These are phyloP conservation scores for Metschnikowia cerradonensis DNA, from an alignment of 805 yeast species.

Conservation along the genomic window DNA sequence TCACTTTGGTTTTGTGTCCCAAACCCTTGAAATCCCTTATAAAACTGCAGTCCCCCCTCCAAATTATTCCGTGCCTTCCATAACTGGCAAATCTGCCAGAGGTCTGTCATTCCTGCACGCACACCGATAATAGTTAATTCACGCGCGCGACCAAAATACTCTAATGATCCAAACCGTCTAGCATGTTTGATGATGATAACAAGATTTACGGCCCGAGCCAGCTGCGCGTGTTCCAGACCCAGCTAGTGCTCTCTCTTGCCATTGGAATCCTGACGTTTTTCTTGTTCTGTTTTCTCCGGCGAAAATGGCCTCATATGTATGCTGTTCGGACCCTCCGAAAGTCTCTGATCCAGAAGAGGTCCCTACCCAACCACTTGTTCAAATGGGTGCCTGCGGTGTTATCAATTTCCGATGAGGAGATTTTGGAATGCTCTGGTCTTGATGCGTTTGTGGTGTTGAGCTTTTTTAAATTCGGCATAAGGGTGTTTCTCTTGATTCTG, in stretches of 20 bases:
- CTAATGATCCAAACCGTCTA: neutral
- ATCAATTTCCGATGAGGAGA: constrained; percentile 24
- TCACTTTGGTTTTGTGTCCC: too few species aligned
- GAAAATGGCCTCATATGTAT: constrained; percentile 54
- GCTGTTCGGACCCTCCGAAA: constrained; percentile 52
- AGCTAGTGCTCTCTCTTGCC: constrained; percentile 45
- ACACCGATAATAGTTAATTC: neutral
- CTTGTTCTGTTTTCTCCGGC: constrained; percentile 48
- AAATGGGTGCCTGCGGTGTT: constrained; percentile 25
- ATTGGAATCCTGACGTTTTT: constrained; percentile 46
- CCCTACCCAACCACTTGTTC: constrained; percentile 37
- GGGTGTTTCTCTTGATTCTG: constrained; percentile 19
- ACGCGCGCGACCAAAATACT: neutral
- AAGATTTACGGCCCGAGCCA: constrained; percentile 42
- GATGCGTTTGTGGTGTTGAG: constrained; percentile 35
- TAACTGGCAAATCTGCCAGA: neutral
- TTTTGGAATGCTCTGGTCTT: constrained; percentile 22
- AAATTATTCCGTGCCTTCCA: too few species aligned
- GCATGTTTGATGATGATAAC: constrained; percentile 14
- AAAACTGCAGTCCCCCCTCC: too few species aligned
- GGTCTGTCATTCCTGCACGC: neutral
- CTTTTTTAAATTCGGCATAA: constrained; percentile 34
- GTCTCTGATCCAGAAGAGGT: constrained; percentile 28
- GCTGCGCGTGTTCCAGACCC: constrained; percentile 57
- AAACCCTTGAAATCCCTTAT: too few species aligned